Base-by-base conservation (phyloP, 2,329 filamentous ascomycete genomes). In the Myriosclerotinia curreyana region DNA sequence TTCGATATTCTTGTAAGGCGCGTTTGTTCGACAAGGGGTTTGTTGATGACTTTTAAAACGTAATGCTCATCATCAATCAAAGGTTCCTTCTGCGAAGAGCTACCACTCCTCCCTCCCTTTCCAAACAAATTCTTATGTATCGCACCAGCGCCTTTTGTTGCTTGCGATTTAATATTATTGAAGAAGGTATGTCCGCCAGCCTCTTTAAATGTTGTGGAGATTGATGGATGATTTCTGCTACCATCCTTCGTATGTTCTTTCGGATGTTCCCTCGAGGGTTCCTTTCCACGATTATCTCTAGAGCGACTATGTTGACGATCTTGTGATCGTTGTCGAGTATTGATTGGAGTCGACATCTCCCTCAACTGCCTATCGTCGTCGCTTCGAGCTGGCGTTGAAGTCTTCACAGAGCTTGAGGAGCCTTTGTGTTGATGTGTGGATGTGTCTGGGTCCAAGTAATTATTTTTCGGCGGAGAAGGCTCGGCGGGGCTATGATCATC, bases 1-100 rank as follows among this genome's bases (percentile, higher is more conserved):
- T 94, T 96, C 9, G 92, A 96, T 74, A 98, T 97, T 68, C 94
- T 85, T 0, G 94, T 97, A 68, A 87, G 81, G n/a, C 94, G 86
- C 8, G 93, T 93, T 77, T 98, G 94, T 75, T 96, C 89, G 34
- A 96, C 83, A 38, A 98, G 79, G 1, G 92, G 92, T 58, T 90
- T 80, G 72, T 95, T 96, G 75, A 98, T 91, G 51, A 96, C 87
- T 70, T 89, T 91, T 72, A 92, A 82, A 62, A 89, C 83, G 72
- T 97, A 96, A 71, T 92, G 89, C 73, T 95, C 91, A 71, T 92
- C 89, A 69, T 92, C 91, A 15, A 92, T 78, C 2, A 83, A 76
- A 5, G 81, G 78, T 66, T 90, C 87, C 67, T 78, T 89, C 74
- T 87, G 90, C 70, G 77, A 83, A 69, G 86, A 90, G 73, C 89